Evolutionary conservation across 495 filamentous ascomycete species (phyloP), one percentile per base, ranked within the genome.

Genomic region (Venustampulla echinocandica): DNA sequence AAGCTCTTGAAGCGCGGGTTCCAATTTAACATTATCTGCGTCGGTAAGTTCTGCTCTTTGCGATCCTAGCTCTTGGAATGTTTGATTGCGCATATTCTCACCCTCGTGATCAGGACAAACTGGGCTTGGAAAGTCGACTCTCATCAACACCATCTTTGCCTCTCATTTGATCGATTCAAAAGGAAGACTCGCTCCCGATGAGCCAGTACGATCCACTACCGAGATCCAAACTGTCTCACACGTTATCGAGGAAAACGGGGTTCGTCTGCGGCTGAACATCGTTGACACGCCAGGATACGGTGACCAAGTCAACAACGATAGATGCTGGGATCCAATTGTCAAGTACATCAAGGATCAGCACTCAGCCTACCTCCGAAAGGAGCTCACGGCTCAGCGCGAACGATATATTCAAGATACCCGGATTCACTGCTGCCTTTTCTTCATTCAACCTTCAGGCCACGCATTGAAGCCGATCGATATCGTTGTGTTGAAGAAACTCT

Each of bases 341-440:
- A 97, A 97, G 73, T 99, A 99, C 70, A 99, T 99, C 77, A 99
- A 99, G 76, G 93, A 99, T 69, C 92, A 99, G 73, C 93, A 99
- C 74, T 93, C 87, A n/a, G 89, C 93, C 57, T 99, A 95, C 70
- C 85, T 99, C 40, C 85, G 93, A 65, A 99, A 99, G 75, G 92
- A 99, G 63, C 88, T 99, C 56, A 97, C 92, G n/a, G 92, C 92
- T 54, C 93, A 99, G 75, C 85, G 92, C 66, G 92, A 99, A 67
- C 86, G 92, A 55, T 97, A 99, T 64, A 95, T 99, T 55, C 90
- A 95, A 70, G 92, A 99, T 67, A 97, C 92, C 55, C 84, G 92
- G 50, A 95, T 99, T 57, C 92, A 99, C 76, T 97, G 92, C 80
- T 99, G 92, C 69, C 73, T 99, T 46, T 99, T 97, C 78, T 99